Evolutionary conservation across 2,329 filamentous ascomycete species (phyloP), one percentile per base, ranked within the genome.

Genomic region (Exserohilum rostratum): DNA sequence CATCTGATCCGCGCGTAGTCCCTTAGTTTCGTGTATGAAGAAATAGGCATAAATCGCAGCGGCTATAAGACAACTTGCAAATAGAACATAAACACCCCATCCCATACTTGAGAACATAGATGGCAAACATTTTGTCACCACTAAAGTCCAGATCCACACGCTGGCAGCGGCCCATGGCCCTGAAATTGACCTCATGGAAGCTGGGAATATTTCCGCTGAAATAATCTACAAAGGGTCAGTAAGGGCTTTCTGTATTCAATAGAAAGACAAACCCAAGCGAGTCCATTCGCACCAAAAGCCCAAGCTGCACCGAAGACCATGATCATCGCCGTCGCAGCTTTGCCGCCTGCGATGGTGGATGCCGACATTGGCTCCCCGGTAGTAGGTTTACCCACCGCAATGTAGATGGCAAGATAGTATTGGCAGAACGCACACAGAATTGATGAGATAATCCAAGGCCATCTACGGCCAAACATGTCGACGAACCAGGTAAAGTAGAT

Each of bases 151-250:
- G 5, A 75, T 70, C 72, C 73, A 76, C 10, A 74, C 71, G 12
- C 61, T 69, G 57, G 73, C 72, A 3, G 67, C 72, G 3, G 70
- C 72, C 54, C 68, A 77, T 0, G 75, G 71, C 12, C 75, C 74
- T 1, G 72, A 75, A 39, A 79, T 68, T 15, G 69, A 73, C 5
- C 76, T 67, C 15, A 78, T 61, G 0, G 70, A 71, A 3, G 68
- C 67, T 0, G 77, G 76, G 59, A 79, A 78, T 20, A 78, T 79
- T 58, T 79, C 77, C 2, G 76, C 69, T 1, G 73, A 76, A n/a
- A 78, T 74, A 55, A 79, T 78, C 22, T 25, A 25, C 22, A 25
- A 7, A 25, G 7, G 7, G 22, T 25, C 22, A 25, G 22, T 25
- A 25, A 25, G 22, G 4, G 4, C 7, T 4, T 25, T 25, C 4